Percentiles rank a stretch among this genome's conserved stretches.
Conservation (phyloP, 768 basidiomycete species). For the Macrolepiota fuliginosa region DNA sequence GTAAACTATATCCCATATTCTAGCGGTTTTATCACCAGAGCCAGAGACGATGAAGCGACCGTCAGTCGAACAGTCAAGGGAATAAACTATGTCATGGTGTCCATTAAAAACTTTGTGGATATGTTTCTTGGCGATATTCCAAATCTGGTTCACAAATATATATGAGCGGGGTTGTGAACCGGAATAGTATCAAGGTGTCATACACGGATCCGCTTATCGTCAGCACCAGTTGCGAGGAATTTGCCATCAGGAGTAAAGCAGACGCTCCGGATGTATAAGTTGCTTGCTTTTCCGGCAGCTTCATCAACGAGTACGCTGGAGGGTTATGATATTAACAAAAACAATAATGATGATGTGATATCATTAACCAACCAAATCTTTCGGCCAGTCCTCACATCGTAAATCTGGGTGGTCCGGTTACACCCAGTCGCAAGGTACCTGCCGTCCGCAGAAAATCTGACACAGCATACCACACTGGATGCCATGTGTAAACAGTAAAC, state of each 20-base stretch:
- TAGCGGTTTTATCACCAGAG: constrained; percentile 58
- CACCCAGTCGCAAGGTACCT: constrained; percentile 90
- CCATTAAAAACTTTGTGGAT: constrained; percentile 79
- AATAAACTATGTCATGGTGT: constrained; percentile 89
- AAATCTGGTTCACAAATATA: constrained; percentile 51
- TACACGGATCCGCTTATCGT: constrained; percentile 87
- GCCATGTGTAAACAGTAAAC: neutral
- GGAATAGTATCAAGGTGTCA: constrained; percentile 19
- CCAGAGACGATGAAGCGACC: constrained; percentile 85
- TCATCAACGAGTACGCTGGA: constrained; percentile 77
- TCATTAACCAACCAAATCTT: constrained; percentile 70
- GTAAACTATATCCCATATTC: constrained; percentile 37
- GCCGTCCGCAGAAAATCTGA: constrained; percentile 92
- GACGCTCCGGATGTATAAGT: constrained; percentile 92
- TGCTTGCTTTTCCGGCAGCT: constrained; percentile 63
- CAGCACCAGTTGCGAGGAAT: constrained; percentile 87
- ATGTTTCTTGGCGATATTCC: constrained; percentile 78
- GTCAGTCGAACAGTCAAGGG: constrained; percentile 81
- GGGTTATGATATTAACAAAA: neutral
- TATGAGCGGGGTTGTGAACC: constrained; percentile 27
- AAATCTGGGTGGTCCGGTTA: constrained; percentile 93
- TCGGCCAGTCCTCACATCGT: constrained; percentile 83
- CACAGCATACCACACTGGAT: constrained; percentile 72
- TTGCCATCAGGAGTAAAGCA: constrained; percentile 89
- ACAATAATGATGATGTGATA: neutral